Base-by-base conservation (phyloP, 192 early-diverging fungal species). In the Pilaira anomala region DNA sequence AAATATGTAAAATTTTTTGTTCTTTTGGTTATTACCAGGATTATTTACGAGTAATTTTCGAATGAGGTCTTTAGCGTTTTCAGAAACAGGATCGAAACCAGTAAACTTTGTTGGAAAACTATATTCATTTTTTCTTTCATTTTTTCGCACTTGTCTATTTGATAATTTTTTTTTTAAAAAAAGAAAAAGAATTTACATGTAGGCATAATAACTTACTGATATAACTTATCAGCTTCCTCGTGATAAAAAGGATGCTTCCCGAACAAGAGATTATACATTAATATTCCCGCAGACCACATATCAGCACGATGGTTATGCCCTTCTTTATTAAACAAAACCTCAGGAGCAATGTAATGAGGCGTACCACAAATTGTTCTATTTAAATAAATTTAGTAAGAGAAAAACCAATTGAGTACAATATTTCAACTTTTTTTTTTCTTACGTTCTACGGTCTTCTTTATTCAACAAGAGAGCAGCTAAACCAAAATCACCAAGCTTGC, bases 331-430 rank as follows among this genome's bases (percentile, higher is more conserved):
- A 90, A 90, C 24, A 98, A 76, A 22, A 99, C 87, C 70, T 99
- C 97, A 0, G 97, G 97, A 1, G 97, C 97, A 66, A 99, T 89
- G 68, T 97, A 99, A 62, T 97, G 97, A 2, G 96, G 97, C 7
- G 97, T 99, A 12, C 97, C 97, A 60, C 95, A 88, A 64, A 98
- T 93, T 2, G 95, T 94, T 63, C 89, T 93, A 63, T 21, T 19
- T 11, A 6, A 45, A 45, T 18, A 16, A 45, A 13, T 18, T 1
- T 22, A 7, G 3, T 39, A 24, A 6, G 29, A 11, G 22, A 18
- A 8, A 55, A n/a, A 6, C 33, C 5, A 21, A n/a, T 7, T 7
- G 12, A 45, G 3, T 7, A n/a, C 4, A 19, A 61, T 44, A 44
- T 41, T 1, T 9, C 8, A 16, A 22, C 18, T 16, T 25, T 28